Evolutionary conservation across 179 eudicot species (phyloP), one percentile per base, ranked within the genome.

Genomic region (Vitellaria paradoxa): DNA sequence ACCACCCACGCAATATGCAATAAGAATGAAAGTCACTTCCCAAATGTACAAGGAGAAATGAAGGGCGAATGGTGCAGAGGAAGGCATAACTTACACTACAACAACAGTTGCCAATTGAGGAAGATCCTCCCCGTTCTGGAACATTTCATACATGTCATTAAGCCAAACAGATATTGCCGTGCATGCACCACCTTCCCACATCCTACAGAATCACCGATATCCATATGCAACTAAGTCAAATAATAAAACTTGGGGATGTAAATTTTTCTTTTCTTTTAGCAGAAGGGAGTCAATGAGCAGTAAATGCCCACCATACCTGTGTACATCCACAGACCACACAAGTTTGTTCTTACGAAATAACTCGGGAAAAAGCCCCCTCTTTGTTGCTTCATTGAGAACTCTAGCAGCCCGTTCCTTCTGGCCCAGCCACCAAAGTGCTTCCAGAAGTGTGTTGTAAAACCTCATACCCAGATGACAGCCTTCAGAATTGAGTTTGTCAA

Each of bases 181-280:
- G 70, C 92, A 89, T 65, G 93, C 88, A 71, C 93, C 87, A 67
- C 98, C 98, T n/a, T 93, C 89, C 95, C 93, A 92, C 97, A 92
- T 84, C 86, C 98, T 92, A 87, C 70, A 75, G 52, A 74, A 74
- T 65, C 50, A 65, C 64, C 67, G 79, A 75, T 67, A 62, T 66
- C 9, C 45, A 72, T 11, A 52, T 62, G 76, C 10, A 73, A 83
- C 59, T 49, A 24, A 42, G 7, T 5, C 9, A 76, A 37, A 63
- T 10, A 56, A 24, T 10, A 18, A n/a, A 20, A 47, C 13, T 49
- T 8, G 70, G 56, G 5, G 37, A 57, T 24, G 20, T 52, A 52
- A 10, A 50, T 14, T 50, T 21, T 70, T 14, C 6, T 9, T 5
- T 9, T 18, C 72, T 24, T 68, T 47, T 40, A 52, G 56, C 14